Evolutionary conservation across 2,329 filamentous ascomycete genomes (phyloP).

Genomic region (Clonostachys rosea): DNA sequence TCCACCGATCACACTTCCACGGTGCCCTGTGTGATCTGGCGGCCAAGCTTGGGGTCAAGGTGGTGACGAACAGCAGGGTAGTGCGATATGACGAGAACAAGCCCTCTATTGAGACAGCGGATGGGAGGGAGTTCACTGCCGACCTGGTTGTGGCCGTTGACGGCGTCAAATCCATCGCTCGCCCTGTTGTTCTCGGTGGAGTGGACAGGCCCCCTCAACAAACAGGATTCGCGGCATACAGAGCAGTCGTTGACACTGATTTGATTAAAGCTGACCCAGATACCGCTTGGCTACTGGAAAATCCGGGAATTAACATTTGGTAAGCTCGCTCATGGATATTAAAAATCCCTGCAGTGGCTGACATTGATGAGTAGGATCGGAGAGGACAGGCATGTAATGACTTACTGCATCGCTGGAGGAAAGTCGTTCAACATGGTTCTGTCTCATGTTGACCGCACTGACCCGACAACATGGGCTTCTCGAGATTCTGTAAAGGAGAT

Average conservation of each 20-base stretch:
- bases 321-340: no score
- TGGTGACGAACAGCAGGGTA: conserved; percentile 17
- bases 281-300: conserved; percentile 28
- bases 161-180: conserved; percentile 9
- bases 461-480: conserved; percentile 18
- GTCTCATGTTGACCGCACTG: conserved; percentile 29
- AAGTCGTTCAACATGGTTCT: conserved; percentile 40
- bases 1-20: conserved; percentile 28
- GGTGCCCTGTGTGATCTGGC: conserved; percentile 17
- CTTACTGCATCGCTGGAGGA: conserved; percentile 33
- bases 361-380: conserved; percentile 19
- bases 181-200: no score
- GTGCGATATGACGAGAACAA: conserved; percentile 10
- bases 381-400: conserved; percentile 36
- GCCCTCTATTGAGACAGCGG: conserved; percentile 10
- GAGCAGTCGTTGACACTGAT: conserved; percentile 29
- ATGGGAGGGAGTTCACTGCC: conserved; percentile 12
- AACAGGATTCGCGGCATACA: conserved; percentile 34
- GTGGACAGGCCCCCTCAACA: conserved; percentile 6
- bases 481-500: not conserved
- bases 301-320: conserved; percentile 29
- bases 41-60: conserved; percentile 14
- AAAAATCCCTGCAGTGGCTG: no score
- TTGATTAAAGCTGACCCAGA: conserved; percentile 27
- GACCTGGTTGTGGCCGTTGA: conserved; percentile 29